Evolutionary conservation across 2,329 filamentous ascomycete genomes (phyloP).

Genomic region (Apiospora malaysiana): DNA sequence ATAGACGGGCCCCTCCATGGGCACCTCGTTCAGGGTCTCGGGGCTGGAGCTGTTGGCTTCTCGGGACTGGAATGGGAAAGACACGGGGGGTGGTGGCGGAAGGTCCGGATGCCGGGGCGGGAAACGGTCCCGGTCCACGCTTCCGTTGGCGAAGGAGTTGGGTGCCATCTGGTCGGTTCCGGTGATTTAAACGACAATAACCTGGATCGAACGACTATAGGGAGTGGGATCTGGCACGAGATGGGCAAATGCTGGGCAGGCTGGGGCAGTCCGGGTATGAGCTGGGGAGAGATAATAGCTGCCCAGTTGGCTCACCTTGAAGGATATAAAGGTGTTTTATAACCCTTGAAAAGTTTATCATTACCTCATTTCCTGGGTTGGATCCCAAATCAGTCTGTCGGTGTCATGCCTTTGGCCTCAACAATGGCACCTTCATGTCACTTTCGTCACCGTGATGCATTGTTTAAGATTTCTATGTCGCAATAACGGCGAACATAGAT

Average conservation of each 20-base stretch:
- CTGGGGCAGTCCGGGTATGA: not conserved
- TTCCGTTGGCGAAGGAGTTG: not conserved
- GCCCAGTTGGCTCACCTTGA: not conserved
- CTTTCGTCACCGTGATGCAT: not conserved
- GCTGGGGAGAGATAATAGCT: not conserved
- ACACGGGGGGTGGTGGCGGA: not conserved
- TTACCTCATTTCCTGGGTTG: not conserved
- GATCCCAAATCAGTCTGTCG: not conserved
- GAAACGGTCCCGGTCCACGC: not conserved
- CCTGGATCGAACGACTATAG: not conserved
- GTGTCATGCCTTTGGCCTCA: not conserved
- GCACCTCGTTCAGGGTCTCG: slow-evolving; percentile 26
- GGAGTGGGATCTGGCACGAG: not conserved
- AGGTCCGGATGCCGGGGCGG: not conserved
- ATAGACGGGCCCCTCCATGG: slow-evolving; percentile 10
- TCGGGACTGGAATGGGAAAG: not conserved
- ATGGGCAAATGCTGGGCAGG: not conserved
- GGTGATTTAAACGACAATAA: not conserved
- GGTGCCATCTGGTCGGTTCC: not conserved
- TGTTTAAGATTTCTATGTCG: not conserved
- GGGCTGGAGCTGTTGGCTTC: slow-evolving; percentile 23
- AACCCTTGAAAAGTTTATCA: not conserved
- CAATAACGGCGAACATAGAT: not conserved
- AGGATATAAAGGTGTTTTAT: not conserved
- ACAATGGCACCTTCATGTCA: not conserved